Base-by-base conservation (phyloP, 2,329 filamentous ascomycete species). In the Septoria linicola region DNA sequence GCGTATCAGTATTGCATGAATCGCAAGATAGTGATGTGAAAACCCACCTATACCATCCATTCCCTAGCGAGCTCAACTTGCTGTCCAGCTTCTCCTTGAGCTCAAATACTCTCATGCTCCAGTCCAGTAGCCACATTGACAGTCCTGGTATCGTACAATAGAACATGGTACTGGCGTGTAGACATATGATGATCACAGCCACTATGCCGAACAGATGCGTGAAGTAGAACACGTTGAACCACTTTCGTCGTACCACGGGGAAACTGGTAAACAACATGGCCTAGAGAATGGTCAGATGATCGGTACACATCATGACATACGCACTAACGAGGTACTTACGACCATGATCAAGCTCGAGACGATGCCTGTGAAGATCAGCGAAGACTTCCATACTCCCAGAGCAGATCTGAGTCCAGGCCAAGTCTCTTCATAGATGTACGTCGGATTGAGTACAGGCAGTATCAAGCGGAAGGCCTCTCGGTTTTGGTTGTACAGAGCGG, bases 141-240 rank as follows among this genome's bases (percentile, higher is more conserved):
- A 57, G 40, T 3, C 54, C 54, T 10, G 54, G 55, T 7, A 48
- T n/a, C n/a, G 51, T 51, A 30, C 55, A 58, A 35, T 58, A 58
- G 20, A 58, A 53, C 52, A 58, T 58, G 10, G 55, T 58, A 21
- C 43, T 49, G 6, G 55, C 55, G 30, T 58, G 55, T 11, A 58
- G 49, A 25, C 55, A 58, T 17, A 58, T 43, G 14, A 58, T 41
- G 14, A 58, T 41, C 5, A 58, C 44, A 11, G 55, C 53, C 13
- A 51, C 19, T 4, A 58, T 48, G 10, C 41, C 49, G 4, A 58
- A 39, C 19, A 58, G 46, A 27, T 58, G 55, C 11, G 49, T 53
- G 37, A 58, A 55, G 49, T 58, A 58, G 39, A 58, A 58, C 10
- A 55, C 20, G 21, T 58, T 58, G 53, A 58, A 55, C 41, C 55